Evolutionary conservation across 306 rosid species (phyloP), one percentile per base, ranked within the genome.

Genomic region (Malus sylvestris): DNA sequence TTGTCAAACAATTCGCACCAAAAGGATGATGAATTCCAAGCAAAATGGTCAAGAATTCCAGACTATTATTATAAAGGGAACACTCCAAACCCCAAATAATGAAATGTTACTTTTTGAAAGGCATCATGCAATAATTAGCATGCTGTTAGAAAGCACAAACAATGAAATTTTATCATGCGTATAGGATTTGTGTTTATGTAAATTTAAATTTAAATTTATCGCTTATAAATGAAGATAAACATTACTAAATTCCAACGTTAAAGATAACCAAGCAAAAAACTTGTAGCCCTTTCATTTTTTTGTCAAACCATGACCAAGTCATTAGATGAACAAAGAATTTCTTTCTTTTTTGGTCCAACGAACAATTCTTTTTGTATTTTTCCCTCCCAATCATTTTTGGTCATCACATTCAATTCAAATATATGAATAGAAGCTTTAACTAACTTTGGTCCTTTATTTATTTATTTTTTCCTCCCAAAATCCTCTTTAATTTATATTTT

Each of bases 181-280:
- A 35, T 7, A 0, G 0, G 0, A 38, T 1, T 38, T 2, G 0
- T 7, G 9, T 6, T 14, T 49, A 14, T 14, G 3, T 4, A 3
- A 46, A 8, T 0, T 2, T 2, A 42, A 42, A 0, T 9, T 9
- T 3, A 14, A 15, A 14, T 6, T 42, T 42, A 49, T 1, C 2
- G 0, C 1, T 49, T 49, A 49, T 15, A 49, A 49, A 0, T 49
- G 0, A 49, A 49, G 19, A 49, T 4, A 49, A 49, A 49, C 1
- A 49, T 5, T 0, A 49, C 0, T 15, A 49, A 14, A 49, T 1
- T 2, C 0, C 5, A 2, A 2, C 1, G 20, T 49, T 42, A 6
- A 0, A 49, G 1, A 1, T 2, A 15, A 49, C 3, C 19, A 4
- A 4, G 20, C 55, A 1, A 49, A 49, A 49, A 15, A 49, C 6